These are phyloP conservation scores for Zygosaccharomyces rouxii DNA, from an alignment of 805 yeast species.

Conservation along the genomic window DNA sequence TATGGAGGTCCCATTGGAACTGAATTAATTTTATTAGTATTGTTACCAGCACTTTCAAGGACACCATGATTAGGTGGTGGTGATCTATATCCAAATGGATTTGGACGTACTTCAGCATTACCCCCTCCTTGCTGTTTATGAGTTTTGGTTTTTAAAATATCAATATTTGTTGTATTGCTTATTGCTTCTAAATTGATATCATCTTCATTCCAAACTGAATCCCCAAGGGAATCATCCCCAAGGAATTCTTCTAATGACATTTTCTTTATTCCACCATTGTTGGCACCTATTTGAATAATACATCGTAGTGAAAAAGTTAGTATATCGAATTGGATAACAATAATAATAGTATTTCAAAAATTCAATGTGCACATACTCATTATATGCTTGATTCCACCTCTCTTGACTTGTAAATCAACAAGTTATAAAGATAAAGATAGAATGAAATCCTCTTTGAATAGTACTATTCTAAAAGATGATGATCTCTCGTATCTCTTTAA, in stretches of 20 bases:
- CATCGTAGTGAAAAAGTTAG: slow-evolving; percentile 2
- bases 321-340: background rate
- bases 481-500: too few relatives aligned
- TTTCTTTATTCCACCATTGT: slow-evolving; percentile 35
- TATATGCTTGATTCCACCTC: slow-evolving; percentile 5
- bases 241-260: slow-evolving; percentile 46
- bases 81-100: slow-evolving; percentile 15
- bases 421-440: background rate
- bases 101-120: background rate
- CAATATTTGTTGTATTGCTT: slow-evolving; percentile 31
- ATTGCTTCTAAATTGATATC: slow-evolving; percentile 35
- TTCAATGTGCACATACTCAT: slow-evolving; percentile 6
- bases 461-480: background rate
- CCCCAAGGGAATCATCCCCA: slow-evolving; percentile 40
- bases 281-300: slow-evolving; percentile 6
- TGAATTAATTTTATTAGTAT: background rate
- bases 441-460: background rate
- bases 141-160: slow-evolving; percentile 23
- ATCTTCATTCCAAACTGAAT: slow-evolving; percentile 35
- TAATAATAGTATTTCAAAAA: background rate
- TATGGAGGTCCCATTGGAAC: slow-evolving; percentile 47
- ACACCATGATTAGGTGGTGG: slow-evolving; percentile 3
- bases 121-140: slow-evolving; percentile 8
- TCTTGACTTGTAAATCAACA: slow-evolving; percentile 1
- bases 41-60: background rate